Conservation (phyloP, 805 yeast species). For the Brettanomyces naardenensis region DNA sequence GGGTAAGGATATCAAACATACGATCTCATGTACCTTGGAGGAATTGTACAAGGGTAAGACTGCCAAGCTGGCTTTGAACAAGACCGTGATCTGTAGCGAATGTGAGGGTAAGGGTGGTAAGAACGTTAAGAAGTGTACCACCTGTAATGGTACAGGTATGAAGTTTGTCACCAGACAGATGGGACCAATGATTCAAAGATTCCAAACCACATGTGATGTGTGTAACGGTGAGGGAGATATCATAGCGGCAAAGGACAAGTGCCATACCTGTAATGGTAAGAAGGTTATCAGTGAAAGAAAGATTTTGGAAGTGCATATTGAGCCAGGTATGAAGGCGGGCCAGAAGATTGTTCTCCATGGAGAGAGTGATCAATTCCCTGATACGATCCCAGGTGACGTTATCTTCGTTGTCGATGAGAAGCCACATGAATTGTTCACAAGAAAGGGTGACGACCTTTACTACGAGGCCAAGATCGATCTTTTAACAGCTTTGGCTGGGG, state of each 20-base stretch:
- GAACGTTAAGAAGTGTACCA: slow-evolving; percentile 76
- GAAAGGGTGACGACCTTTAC: slow-evolving; percentile 83
- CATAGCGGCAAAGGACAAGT: slow-evolving; percentile 78
- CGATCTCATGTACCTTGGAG: slow-evolving; percentile 78
- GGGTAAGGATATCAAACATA: slow-evolving; percentile 89
- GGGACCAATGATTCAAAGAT: slow-evolving; percentile 99
- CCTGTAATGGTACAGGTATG: slow-evolving; percentile 89
- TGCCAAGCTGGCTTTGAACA: slow-evolving; percentile 88
- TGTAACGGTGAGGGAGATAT: slow-evolving; percentile 93
- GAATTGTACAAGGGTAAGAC: slow-evolving; percentile 92
- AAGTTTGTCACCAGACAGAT: slow-evolving; percentile 91
- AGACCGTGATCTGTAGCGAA: slow-evolving; percentile 77
- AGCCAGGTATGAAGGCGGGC: slow-evolving; percentile 95
- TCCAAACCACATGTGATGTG: slow-evolving; percentile 87
- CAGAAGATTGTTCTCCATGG: slow-evolving; percentile 87
- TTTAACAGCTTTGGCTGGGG: slow-evolving; percentile 94
- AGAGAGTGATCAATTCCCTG: slow-evolving; percentile 97
- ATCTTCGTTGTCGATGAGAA: slow-evolving; percentile 86
- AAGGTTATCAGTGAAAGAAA: slow-evolving; percentile 84
- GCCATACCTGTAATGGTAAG: slow-evolving; percentile 83
- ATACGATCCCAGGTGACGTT: slow-evolving; percentile 93
- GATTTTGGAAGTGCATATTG: slow-evolving; percentile 88
- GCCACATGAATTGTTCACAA: slow-evolving; percentile 72
- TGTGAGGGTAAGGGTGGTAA: slow-evolving; percentile 98
- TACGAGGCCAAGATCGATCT: slow-evolving; percentile 85